Base-by-base conservation (phyloP, 1,284 basidiomycete genomes). In the Fomitopsis betulina region DNA sequence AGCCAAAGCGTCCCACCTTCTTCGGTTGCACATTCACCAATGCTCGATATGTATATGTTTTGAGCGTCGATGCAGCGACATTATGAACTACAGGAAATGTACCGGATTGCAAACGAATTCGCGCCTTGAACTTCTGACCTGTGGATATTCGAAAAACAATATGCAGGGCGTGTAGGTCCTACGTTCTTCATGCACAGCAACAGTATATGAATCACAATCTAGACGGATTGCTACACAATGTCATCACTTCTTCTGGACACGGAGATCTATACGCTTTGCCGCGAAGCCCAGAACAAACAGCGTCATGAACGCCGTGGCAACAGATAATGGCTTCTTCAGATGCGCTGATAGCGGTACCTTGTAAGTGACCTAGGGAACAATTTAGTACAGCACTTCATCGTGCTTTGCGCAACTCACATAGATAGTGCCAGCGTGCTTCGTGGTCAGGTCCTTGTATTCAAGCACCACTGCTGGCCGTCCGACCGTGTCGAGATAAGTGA, bases 401-500 rank as follows among this genome's bases (percentile, higher is more conserved):
- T 19, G 50, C 35, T 37, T 43, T 55, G 42, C 19, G 58, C 50
- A 21, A 79, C 89, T 65, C 64, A 92, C 89, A 70, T 86, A 89
- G 65, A 94, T 84, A 54, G 81, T 77, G 56, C 85, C 84, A 10
- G 82, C 82, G 71, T 98, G 94, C 65, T 82, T 86, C 67, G 92
- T 85, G 0, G 93, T 95, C 59, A 94, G 78, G 58, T 87, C 75
- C 45, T 82, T 74, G 75, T 94, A 96, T 54, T 80, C 75, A 60
- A 98, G 79, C 2, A 82, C 83, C 54, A 98, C 75, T 3, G 83
- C 80, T 3, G 93, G 93, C 40, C 96, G 87, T 21, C 97, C 96
- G 23, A 82, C 82, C n/a, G 95, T 94, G 73, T 99, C 96, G 40
- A 99, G 85, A 74, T 97, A 99, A 7, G 93, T 93, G 63, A 85